Conservation (phyloP, 495 filamentous ascomycete genomes). For the Podospora pseudopauciseta region DNA sequence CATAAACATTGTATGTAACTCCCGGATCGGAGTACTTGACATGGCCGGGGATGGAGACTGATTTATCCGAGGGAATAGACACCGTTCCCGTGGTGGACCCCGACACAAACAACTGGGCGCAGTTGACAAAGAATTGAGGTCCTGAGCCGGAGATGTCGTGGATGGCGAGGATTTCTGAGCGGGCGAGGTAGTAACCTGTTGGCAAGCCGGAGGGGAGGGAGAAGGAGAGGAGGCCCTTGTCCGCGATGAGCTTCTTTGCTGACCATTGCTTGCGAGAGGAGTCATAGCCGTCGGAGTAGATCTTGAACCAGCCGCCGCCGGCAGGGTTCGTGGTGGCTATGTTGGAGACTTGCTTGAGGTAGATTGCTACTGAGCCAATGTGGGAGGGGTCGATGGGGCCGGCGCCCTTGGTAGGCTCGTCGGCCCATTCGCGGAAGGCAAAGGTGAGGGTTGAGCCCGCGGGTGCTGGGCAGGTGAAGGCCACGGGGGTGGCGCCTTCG, state of each 20-base stretch:
- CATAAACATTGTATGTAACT: conserved; percentile 62
- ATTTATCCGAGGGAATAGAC: conserved; percentile 38
- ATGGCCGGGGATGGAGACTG: conserved; percentile 62
- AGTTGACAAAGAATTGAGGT: conserved; percentile 66
- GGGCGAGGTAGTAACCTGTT: conserved; percentile 63
- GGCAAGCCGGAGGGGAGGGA: conserved; percentile 57
- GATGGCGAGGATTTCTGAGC: conserved; percentile 65
- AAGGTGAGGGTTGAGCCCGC: conserved; percentile 57
- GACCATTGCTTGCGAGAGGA: conserved; percentile 54
- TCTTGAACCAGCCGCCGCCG: conserved; percentile 78
- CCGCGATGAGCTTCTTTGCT: conserved; percentile 60
- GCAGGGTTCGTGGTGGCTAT: conserved; percentile 37
- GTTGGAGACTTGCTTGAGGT: conserved; percentile 61
- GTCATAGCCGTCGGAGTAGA: conserved; percentile 66
- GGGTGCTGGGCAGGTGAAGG: conserved; percentile 54
- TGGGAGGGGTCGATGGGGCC: conserved; percentile 59
- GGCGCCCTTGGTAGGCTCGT: conserved; percentile 50
- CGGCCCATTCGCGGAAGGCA: conserved; percentile 58
- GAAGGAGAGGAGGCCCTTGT: conserved; percentile 60
- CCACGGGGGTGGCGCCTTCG: conserved; percentile 53
- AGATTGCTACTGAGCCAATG: conserved; percentile 68
- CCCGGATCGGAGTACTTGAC: conserved; percentile 49
- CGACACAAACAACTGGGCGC: conserved; percentile 65
- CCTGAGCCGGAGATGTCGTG: conserved; percentile 53
- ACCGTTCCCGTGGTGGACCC: conserved; percentile 35